A percentile compares a stretch with the other conserved stretches of the same genome.
phyloP scores from a whole-genome alignment of 23 red algal species.

The Cyanidium caldarium region DNA sequence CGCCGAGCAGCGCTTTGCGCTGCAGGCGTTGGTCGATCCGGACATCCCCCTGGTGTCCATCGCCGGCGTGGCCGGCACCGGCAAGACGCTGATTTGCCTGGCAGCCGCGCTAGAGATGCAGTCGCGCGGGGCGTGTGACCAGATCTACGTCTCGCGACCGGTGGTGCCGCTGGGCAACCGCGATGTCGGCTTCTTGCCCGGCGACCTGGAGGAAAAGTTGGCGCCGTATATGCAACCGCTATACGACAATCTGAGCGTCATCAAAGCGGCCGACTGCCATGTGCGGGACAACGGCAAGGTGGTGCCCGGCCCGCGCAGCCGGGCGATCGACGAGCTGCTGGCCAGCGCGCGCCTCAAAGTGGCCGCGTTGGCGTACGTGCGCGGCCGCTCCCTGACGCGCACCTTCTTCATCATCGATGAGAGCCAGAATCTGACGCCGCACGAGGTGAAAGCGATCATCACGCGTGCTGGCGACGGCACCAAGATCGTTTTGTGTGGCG shows the following conservation, averaged over 20 bases:
- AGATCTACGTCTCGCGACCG: constrained; percentile 23
- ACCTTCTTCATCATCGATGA: constrained; percentile 35
- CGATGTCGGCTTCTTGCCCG: constrained; percentile 27
- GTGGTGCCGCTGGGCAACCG: constrained; percentile 23
- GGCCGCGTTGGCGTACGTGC: constrained; percentile 21
- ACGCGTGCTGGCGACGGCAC: constrained; percentile 37
- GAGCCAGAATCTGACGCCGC: constrained; percentile 32
- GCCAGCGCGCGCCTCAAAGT: constrained; percentile 15
- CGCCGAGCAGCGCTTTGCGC: constrained; percentile 25
- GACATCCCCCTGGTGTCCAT: constrained; percentile 24
- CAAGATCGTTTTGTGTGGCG: constrained; percentile 27
- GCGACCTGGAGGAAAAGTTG: constrained; percentile 20
- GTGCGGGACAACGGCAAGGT: constrained; percentile 12
- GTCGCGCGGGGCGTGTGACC: not conserved
- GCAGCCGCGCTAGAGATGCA: constrained; percentile 23
- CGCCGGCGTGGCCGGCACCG: constrained; percentile 18
- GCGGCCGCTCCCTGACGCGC: constrained; percentile 15
- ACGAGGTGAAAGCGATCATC: constrained; percentile 33
- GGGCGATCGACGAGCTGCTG: constrained; percentile 13
- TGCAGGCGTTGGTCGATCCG: constrained; percentile 15
- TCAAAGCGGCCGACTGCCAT: constrained; percentile 9
- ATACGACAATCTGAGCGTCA: constrained; percentile 27
- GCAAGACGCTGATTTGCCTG: constrained; percentile 24
- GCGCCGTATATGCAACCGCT: constrained; percentile 37
- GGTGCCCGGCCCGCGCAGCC: not conserved